phyloP scores from a whole-genome alignment of 2,329 filamentous ascomycete genomes.

The Xylaria sp. region DNA sequence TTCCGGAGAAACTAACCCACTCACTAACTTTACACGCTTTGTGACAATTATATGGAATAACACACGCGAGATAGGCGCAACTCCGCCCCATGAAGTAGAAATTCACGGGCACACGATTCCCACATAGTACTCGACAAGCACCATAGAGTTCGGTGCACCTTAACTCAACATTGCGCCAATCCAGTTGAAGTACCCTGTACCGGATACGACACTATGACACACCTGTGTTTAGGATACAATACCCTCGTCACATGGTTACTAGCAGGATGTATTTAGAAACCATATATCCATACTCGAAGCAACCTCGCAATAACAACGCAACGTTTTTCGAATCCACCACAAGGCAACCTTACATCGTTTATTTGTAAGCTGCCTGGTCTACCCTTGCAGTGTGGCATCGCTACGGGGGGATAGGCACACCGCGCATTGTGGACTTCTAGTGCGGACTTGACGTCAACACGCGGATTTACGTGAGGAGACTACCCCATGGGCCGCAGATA shows the following conservation, averaged over 20 bases:
- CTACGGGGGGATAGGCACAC: background rate
- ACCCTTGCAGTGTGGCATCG: background rate
- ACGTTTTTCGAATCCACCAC: background rate
- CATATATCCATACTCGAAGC: conserved; percentile 1
- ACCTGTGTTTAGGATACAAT: background rate
- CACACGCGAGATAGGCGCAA: conserved; percentile 3
- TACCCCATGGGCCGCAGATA: background rate
- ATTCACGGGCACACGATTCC: background rate
- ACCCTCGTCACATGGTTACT: conserved; percentile 14
- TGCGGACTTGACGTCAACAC: background rate
- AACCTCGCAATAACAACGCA: conserved; percentile 15
- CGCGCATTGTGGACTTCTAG: background rate
- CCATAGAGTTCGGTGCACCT: background rate
- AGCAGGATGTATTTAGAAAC: background rate
- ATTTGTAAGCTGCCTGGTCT: background rate
- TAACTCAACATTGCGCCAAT: background rate
- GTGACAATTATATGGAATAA: conserved; percentile 2
- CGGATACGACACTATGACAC: background rate
- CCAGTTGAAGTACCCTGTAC: background rate
- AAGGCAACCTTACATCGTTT: background rate
- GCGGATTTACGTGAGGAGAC: background rate
- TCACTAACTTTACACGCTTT: background rate
- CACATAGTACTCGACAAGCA: background rate
- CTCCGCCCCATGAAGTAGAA: background rate
- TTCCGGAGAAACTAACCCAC: conserved; percentile 6